Base-by-base conservation (phyloP, 1,284 basidiomycete species). In the Caloboletus firmus region DNA sequence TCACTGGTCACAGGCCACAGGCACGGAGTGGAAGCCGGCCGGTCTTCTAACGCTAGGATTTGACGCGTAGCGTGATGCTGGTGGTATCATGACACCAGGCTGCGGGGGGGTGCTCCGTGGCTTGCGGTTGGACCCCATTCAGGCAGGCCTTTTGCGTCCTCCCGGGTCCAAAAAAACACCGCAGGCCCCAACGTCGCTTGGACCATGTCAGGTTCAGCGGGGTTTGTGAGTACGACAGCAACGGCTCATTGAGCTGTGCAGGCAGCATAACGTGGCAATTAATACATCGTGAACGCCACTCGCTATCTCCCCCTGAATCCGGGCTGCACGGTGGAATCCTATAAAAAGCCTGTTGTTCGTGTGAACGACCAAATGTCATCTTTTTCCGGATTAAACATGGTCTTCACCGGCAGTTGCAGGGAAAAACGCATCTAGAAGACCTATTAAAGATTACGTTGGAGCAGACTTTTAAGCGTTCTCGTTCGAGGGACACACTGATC, bases 21-120 rank as follows among this genome's bases (percentile, higher is more conserved):
- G 51, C 17, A 28, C 50, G 45, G n/a, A n/a, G n/a, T n/a, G 39
- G 47, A 48, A 45, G 35, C 40, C 43, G 42, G 22, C 13, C 39
- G 28, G 48, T 18, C 41, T 39, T 49, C 59, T 34, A 49, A 45
- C 30, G 15, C 55, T 44, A 59, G 50, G 55, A 62, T 65, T 59
- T 59, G 61, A 62, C 59, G 36, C 12, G 43, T 39, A 49, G 41
- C 53, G 49, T 31, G 55, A 58, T 58, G 26, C 4, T 36, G 40
- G 51, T 54, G 46, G n/a, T n/a, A 62, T 62, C 47, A 64, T 66
- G 59, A 64, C 57, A 40, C 22, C n/a, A n/a, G n/a, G n/a, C 36
- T 54, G 56, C 49, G 59, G 26, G 39, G 34, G 18, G 39, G 24
- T 41, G 30, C 35, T 41, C 39, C 46, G 51, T 62, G 45, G 52